Evolutionary conservation across 306 rosid species (phyloP), one percentile per base, ranked within the genome.

Genomic region (Rosa rugosa): DNA sequence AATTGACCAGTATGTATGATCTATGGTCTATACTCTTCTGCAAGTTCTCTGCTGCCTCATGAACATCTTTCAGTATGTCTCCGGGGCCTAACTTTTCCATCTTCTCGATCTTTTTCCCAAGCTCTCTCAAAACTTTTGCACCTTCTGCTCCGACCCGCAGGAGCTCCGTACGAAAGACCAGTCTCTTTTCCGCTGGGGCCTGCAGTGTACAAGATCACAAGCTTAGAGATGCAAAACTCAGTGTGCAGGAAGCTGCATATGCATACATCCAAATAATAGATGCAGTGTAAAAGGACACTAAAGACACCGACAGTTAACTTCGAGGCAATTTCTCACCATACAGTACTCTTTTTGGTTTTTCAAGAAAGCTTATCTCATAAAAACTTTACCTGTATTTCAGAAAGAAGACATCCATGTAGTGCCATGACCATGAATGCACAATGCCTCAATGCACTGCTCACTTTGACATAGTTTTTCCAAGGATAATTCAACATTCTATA

Each of bases 341-440:
- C 7, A 40, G 49, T 76, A 45, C 47, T 70, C 49, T 42, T 44
- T 12, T 14, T 4, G 3, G 0, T 6, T 22, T 16, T 25, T 14
- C 23, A 3, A 7, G 13, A 31, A 22, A 17, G 59, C 2, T 77
- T 65, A 31, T 31, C 18, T 4, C 68, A 27, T 63, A 17, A 34
- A 13, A 20, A 0, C 12, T 18, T 76, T 62, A 87, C 96, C 91
- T 91, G 96, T 77, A 91, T 91, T 88, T 91, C 96, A 25, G 96
- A 87, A 79, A 86, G 93, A 47, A 91, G 83, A 82, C 96, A 87
- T 69, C 96, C 96, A 51, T 89, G 96, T 83, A 91, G 85, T 53
- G 89, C 93, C 96, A 91, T 91, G 80, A 89, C 91, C 80, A 82
- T 86, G 72, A 84, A 80, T 77, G 96, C 89, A 80, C 96, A 89